Conservation (phyloP, 495 filamentous ascomycete species). For the Penicillium cosmopolitanum region DNA sequence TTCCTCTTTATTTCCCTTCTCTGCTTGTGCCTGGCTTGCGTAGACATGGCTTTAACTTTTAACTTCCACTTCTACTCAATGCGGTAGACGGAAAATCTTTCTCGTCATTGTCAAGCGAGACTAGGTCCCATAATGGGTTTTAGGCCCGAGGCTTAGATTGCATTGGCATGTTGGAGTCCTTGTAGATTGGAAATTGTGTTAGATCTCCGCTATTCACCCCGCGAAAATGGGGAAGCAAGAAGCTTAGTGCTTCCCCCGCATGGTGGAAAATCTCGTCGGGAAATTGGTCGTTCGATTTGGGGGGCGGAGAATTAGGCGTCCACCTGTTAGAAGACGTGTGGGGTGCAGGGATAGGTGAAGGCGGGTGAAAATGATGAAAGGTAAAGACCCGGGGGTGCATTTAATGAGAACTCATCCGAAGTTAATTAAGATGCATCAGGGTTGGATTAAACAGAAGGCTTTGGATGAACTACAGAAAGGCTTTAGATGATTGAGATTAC, state of each 20-base stretch:
- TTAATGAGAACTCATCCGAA: no score
- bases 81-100: not conserved
- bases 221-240: constrained; percentile 14
- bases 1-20: not conserved
- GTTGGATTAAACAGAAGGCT: no score
- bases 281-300: constrained; percentile 7
- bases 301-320: constrained; percentile 29
- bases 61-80: not conserved
- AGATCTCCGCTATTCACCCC: constrained; percentile 19
- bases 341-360: not conserved
- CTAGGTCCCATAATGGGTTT: constrained; percentile 7
- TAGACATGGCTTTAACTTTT: not conserved
- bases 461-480: not conserved
- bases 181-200: not conserved
- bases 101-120: not conserved
- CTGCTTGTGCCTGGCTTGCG: not conserved
- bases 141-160: constrained; percentile 3
- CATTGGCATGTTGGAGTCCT: not conserved
- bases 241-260: constrained; percentile 28
- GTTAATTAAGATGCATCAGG: no score
- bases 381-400: no score
- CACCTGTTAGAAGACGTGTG: constrained; percentile 22
- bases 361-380: not conserved
- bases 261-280: constrained; percentile 23
- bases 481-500: no score